phyloP scores from a whole-genome alignment of 768 basidiomycete genomes.

The Lactarius pseudohatsudake region DNA sequence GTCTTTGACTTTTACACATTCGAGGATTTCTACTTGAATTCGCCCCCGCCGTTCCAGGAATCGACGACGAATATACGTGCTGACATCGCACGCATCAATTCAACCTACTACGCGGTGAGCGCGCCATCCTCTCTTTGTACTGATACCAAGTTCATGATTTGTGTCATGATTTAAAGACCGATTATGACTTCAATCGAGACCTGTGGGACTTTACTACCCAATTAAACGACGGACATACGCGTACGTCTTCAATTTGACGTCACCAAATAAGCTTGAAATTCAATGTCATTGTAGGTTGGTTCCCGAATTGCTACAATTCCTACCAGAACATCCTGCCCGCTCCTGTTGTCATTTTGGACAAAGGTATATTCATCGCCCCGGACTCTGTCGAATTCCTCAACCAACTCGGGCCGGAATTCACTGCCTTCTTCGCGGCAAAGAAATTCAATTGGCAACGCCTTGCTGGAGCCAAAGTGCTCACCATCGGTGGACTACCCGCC shows the following conservation, averaged over 20 bases:
- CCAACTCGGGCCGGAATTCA: constrained; percentile 47
- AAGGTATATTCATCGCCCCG: constrained; percentile 49
- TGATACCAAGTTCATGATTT: not conserved
- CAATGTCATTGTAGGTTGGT: constrained; percentile 44
- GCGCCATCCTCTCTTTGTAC: not conserved
- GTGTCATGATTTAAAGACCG: constrained; percentile 44
- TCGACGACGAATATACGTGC: constrained; percentile 56
- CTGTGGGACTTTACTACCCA: constrained; percentile 54
- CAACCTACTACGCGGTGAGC: constrained; percentile 47
- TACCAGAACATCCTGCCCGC: constrained; percentile 53
- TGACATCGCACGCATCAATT: constrained; percentile 48
- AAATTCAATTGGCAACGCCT: constrained; percentile 59
- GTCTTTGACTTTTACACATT: constrained; percentile 44
- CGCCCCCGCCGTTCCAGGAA: constrained; percentile 42
- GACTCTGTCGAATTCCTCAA: constrained; percentile 53
- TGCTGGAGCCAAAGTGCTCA: constrained; percentile 56
- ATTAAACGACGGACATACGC: constrained; percentile 66
- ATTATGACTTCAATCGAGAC: constrained; percentile 63
- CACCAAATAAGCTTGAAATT: not conserved
- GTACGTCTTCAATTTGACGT: constrained; percentile 37
- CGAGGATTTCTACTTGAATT: constrained; percentile 40
- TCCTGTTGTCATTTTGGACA: constrained; percentile 39
- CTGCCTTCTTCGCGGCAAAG: constrained; percentile 43
- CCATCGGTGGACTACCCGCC: constrained; percentile 53
- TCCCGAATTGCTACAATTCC: constrained; percentile 51